Evolutionary conservation across 2,329 filamentous ascomycete genomes (phyloP), one percentile per base, ranked within the genome.

Genomic region (Pseudohalonectria lignicola): DNA sequence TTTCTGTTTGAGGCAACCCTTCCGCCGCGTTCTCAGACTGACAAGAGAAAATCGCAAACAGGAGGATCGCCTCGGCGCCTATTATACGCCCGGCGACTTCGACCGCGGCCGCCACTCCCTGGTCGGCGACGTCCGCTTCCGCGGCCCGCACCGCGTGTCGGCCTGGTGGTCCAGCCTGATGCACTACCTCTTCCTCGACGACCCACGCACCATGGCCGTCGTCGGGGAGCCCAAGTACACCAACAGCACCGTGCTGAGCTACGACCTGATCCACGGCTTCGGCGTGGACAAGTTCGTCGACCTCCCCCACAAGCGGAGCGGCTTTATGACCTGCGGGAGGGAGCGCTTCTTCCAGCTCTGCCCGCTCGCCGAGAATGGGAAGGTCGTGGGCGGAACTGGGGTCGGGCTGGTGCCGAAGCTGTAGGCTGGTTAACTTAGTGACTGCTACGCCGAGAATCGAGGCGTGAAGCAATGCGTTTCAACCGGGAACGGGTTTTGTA

Each of bases 221-320:
- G 70, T 78, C 7, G 79, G 79, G 43, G 84, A 90, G 62, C 83
- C 84, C 25, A 81, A 82, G 53, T 76, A 73, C 41, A 82, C 76
- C 4, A 82, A 82, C 49, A 70, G 66, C 20, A 81, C 76, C 0
- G 77, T 87, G 12, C 63, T 87, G 41, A 75, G 77, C 43, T 87
- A 87, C 55, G 82, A 88, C 48, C 71, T 84, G 39, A 74, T 79
- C 36, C 79, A 85, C 49, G 82, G 82, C 2, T 79, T 86, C 49
- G 74, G 76, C 6, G 64, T 86, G 28, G 76, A 82, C 48, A 82
- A 82, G 57, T 75, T 83, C 43, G 73, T 85, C 44, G 82, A 86
- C 47, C 57, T 86, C 44, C 78, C 79, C 4, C 75, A 84, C 48
- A 85, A 86, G 64, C 69, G 82, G 20, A 79, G 78, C 40, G 79